A percentile compares a stretch with the other conserved stretches of the same genome.
Evolutionary conservation across 2,329 filamentous ascomycete species (phyloP).

Genomic region (Calonectria hongkongensis): DNA sequence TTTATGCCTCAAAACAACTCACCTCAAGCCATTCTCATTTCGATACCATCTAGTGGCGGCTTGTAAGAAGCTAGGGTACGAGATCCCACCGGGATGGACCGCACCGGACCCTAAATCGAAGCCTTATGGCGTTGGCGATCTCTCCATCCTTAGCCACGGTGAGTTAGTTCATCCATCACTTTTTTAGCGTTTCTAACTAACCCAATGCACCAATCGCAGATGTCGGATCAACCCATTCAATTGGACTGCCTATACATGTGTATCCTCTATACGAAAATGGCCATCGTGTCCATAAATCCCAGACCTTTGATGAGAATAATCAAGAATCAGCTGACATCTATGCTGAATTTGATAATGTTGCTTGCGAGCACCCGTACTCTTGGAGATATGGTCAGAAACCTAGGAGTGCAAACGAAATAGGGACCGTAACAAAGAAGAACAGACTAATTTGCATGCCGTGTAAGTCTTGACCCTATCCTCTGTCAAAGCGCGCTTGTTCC

Average conservation of each 20-base stretch:
- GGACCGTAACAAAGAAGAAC: constrained; percentile 72
- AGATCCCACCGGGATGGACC: constrained; percentile 75
- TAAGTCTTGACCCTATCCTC: constrained; percentile 57
- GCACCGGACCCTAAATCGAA: constrained; percentile 66
- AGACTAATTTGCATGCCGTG: constrained; percentile 82
- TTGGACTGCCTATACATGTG: constrained; percentile 79
- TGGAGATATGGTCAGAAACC: constrained; percentile 73
- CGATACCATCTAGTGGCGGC: neutral
- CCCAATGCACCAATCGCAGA: constrained; percentile 60
- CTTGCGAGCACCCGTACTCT: constrained; percentile 70
- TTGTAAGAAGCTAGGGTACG: constrained; percentile 6
- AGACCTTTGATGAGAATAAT: constrained; percentile 73
- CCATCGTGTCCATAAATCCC: constrained; percentile 73
- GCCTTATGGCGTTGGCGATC: constrained; percentile 67
- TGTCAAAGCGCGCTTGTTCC: neutral
- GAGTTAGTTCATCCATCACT: neutral
- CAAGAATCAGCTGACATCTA: constrained; percentile 77
- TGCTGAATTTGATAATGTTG: constrained; percentile 75
- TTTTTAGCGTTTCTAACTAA: neutral
- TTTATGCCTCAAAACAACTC: neutral
- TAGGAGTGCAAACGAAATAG: constrained; percentile 70
- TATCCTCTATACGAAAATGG: constrained; percentile 81
- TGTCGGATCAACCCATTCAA: constrained; percentile 72
- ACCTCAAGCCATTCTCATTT: neutral
- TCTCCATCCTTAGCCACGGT: constrained; percentile 59